Evolutionary conservation across 208 protist species (phyloP).

Genomic region (Crithidia fasciculata): DNA sequence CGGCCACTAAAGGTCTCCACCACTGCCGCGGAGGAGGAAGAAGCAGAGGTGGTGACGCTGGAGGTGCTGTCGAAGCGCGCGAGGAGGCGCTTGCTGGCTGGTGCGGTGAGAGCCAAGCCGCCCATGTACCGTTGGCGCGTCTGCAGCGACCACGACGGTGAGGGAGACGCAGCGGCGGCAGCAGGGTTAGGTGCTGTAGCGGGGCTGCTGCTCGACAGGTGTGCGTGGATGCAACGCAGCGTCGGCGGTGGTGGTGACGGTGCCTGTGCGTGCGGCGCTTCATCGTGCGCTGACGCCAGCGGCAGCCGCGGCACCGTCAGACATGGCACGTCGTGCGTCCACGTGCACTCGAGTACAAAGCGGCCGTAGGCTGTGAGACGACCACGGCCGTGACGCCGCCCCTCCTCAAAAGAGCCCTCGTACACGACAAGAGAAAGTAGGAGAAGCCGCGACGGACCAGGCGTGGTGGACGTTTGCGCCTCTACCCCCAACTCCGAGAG

Average conservation of each 20-base stretch:
- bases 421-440: constrained; percentile 42
- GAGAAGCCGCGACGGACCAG: constrained; percentile 8
- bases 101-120: constrained; percentile 19
- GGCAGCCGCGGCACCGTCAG: constrained; percentile 18
- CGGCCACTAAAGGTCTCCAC: constrained; percentile 10
- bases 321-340: constrained; percentile 53
- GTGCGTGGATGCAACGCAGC: constrained; percentile 21
- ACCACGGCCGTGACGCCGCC: constrained; percentile 49
- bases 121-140: constrained; percentile 33
- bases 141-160: constrained; percentile 7
- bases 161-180: not conserved
- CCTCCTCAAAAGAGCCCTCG: constrained; percentile 49
- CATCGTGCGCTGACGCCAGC: too few species aligned
- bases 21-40: not conserved
- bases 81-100: constrained; percentile 13
- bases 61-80: constrained; percentile 1
- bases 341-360: constrained; percentile 56
- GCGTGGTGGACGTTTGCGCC: not conserved
- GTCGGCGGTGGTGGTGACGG: constrained; percentile 4
- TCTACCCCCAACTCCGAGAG: constrained; percentile 8
- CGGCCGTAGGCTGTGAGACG: constrained; percentile 50
- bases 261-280: not conserved
- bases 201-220: constrained; percentile 5
- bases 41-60: not conserved
- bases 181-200: not conserved